phyloP scores from a whole-genome alignment of 805 yeast species.

The Tetrapisispora nanseiensis region DNA sequence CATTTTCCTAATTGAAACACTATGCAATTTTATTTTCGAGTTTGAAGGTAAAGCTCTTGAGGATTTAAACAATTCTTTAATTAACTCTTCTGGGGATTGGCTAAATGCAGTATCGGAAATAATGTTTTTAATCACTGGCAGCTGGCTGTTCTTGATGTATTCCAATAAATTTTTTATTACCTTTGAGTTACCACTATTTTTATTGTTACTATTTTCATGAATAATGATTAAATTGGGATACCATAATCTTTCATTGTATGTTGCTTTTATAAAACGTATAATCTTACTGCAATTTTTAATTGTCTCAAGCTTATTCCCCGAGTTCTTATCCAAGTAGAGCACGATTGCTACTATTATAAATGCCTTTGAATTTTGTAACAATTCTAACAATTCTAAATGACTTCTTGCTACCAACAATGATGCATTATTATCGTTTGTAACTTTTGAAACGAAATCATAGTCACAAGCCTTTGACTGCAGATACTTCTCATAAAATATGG shows the following conservation, averaged over 20 bases:
- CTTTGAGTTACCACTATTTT: neutral
- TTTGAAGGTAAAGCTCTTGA: slow-evolving; percentile 1
- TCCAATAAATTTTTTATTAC: neutral
- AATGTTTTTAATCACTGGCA: neutral
- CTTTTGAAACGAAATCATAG: neutral
- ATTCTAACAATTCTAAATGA: neutral
- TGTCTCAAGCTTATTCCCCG: neutral
- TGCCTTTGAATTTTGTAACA: neutral
- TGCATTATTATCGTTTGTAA: neutral
- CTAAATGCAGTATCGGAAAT: neutral
- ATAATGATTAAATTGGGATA: neutral
- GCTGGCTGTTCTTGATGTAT: neutral
- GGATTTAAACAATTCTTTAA: neutral
- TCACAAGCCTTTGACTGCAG: neutral
- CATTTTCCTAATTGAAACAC: neutral
- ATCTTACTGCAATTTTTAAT: slow-evolving; percentile 4
- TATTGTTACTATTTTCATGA: neutral
- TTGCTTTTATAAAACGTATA: neutral
- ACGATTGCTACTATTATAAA: neutral
- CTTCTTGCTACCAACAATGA: neutral
- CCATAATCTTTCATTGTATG: neutral
- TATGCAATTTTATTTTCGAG: neutral
- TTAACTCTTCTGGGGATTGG: neutral
- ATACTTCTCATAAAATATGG: neutral
- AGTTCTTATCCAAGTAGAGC: neutral